A percentile compares a stretch with the other conserved stretches of the same genome.
Evolutionary conservation across 441 rosid genomes (phyloP).

Genomic region (Syzygium malaccense): DNA sequence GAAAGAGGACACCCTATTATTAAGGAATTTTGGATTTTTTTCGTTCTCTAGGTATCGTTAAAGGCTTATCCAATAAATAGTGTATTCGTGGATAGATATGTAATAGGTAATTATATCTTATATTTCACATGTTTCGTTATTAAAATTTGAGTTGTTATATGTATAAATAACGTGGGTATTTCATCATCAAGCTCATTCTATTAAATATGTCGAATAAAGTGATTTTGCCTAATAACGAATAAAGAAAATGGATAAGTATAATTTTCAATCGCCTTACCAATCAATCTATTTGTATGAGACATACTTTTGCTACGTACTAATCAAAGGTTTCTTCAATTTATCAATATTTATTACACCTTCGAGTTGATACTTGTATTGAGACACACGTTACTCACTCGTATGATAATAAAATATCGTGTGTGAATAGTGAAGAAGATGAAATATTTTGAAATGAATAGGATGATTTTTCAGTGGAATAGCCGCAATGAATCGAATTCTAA

Average conservation of each 20-base stretch:
- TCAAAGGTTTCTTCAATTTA: neutral
- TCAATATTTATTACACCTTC: accelerated
- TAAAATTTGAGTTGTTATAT: neutral
- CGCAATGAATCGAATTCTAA: neutral
- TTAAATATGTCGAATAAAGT: neutral
- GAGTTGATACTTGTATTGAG: accelerated
- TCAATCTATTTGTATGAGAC: neutral
- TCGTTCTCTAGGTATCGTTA: accelerated
- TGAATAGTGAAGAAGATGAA: accelerated
- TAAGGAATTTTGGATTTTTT: neutral
- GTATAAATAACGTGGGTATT: accelerated
- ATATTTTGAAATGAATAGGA: neutral
- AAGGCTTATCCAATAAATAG: neutral
- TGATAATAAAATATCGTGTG: neutral
- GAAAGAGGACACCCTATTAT: neutral
- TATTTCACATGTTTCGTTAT: accelerated
- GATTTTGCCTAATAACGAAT: neutral
- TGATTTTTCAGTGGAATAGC: neutral
- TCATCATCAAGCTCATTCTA: neutral
- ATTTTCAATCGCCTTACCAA: neutral
- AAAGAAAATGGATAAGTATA: accelerated
- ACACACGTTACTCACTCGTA: accelerated
- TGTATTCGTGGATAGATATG: accelerated
- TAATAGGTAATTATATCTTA: accelerated
- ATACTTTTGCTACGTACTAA: neutral